phyloP scores from a whole-genome alignment of 345 rosid genomes.

The Syzygium grande region DNA sequence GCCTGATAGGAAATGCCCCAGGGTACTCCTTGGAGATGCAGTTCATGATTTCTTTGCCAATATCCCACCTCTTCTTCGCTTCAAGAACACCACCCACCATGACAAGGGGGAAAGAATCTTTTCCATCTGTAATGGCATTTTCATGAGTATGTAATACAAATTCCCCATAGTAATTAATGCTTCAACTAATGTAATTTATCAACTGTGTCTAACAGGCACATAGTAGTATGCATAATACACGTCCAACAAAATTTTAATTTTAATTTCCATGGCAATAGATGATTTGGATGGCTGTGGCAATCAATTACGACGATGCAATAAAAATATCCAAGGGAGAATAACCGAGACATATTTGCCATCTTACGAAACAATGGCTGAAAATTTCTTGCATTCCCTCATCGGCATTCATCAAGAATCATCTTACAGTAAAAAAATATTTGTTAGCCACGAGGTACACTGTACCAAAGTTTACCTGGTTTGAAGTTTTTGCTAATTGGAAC shows the following conservation, averaged over 20 bases:
- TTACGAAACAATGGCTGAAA: background rate
- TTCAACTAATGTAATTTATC: background rate
- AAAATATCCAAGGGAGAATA: background rate
- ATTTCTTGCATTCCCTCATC: background rate
- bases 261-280: background rate
- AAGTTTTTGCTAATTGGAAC: background rate
- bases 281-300: background rate
- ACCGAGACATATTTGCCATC: background rate
- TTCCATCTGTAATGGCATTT: constrained; percentile 41
- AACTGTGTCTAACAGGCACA: background rate
- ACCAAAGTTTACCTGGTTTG: background rate
- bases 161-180: background rate
- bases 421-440: background rate
- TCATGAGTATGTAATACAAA: background rate
- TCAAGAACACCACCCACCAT: constrained; percentile 83
- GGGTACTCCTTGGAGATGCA: constrained; percentile 43
- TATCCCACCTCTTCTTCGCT: constrained; percentile 62
- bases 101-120: constrained; percentile 50
- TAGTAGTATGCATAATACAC: background rate
- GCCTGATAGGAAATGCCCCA: constrained; percentile 43
- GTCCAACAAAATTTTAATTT: background rate
- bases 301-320: background rate
- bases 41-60: constrained; percentile 54
- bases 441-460: background rate
- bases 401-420: background rate